Evolutionary conservation across 768 basidiomycete genomes (phyloP).

Genomic region (Termitomyces titanicus): DNA sequence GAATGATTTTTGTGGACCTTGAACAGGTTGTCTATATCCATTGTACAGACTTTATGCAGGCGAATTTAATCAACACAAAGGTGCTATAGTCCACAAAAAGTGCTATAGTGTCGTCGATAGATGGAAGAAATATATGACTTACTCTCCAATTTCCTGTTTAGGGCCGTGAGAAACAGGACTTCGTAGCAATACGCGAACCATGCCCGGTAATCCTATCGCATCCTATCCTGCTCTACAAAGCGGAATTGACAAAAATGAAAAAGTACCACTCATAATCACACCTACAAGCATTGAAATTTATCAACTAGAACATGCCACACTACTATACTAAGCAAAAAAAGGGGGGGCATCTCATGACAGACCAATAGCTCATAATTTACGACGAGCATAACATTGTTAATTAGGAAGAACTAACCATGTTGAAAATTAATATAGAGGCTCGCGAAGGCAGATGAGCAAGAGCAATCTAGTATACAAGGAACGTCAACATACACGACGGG

Average conservation of each 20-base stretch:
- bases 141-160: not conserved
- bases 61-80: not conserved
- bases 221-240: no score
- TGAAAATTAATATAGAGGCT: not conserved
- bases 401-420: not conserved
- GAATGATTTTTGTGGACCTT: slow-evolving; percentile 28
- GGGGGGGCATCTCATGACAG: not conserved
- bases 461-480: slow-evolving; percentile 6
- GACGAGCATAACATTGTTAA: not conserved
- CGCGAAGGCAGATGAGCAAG: slow-evolving; percentile 11
- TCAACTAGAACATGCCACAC: no score
- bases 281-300: no score
- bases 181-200: no score
- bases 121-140: no score
- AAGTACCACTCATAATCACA: no score
- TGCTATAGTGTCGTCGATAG: no score
- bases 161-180: not conserved
- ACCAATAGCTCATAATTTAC: not conserved
- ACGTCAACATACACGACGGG: slow-evolving; percentile 12
- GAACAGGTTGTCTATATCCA: slow-evolving; percentile 53
- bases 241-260: no score
- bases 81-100: no score
- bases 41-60: slow-evolving; percentile 12
- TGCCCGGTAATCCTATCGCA: no score
- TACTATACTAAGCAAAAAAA: not conserved